Evolutionary conservation across 129 eudicot species (phyloP).

Genomic region (Solidago caesia): DNA sequence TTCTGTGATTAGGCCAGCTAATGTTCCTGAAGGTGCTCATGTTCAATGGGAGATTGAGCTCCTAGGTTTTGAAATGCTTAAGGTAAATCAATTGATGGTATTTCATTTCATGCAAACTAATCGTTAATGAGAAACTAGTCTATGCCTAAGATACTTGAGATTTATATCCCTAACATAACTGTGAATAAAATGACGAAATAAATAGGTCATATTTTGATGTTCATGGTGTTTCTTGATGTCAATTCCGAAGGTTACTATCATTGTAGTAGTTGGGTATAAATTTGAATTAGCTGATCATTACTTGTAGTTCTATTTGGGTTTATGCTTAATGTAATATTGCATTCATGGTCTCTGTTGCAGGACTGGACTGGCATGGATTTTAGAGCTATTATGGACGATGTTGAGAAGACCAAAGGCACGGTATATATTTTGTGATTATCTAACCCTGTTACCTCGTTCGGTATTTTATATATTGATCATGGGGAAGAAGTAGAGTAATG

Average conservation of each 20-base stretch:
- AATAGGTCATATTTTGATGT: neutral
- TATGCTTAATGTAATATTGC: neutral
- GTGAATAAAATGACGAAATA: neutral
- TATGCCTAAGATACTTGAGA: neutral
- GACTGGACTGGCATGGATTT: slow-evolving; percentile 98
- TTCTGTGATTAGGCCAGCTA: slow-evolving; percentile 60
- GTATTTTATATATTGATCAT: no score
- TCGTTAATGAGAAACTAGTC: neutral
- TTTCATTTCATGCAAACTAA: neutral
- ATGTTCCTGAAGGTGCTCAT: slow-evolving; percentile 91
- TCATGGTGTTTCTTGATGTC: slow-evolving; percentile 1
- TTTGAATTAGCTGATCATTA: neutral
- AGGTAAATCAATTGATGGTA: slow-evolving; percentile 44
- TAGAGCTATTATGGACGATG: slow-evolving; percentile 89
- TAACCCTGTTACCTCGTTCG: neutral
- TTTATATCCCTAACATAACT: neutral
- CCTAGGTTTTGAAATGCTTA: slow-evolving; percentile 87
- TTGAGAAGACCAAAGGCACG: slow-evolving; percentile 95
- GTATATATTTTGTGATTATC: slow-evolving; percentile 43
- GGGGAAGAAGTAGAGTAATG: no score
- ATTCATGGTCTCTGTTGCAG: slow-evolving; percentile 40
- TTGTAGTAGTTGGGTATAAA: slow-evolving; percentile 5
- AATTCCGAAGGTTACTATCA: neutral
- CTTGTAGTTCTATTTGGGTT: neutral
- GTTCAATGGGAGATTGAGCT: slow-evolving; percentile 99